Evolutionary conservation across 345 rosid species (phyloP).

Genomic region (Arabis alpina): DNA sequence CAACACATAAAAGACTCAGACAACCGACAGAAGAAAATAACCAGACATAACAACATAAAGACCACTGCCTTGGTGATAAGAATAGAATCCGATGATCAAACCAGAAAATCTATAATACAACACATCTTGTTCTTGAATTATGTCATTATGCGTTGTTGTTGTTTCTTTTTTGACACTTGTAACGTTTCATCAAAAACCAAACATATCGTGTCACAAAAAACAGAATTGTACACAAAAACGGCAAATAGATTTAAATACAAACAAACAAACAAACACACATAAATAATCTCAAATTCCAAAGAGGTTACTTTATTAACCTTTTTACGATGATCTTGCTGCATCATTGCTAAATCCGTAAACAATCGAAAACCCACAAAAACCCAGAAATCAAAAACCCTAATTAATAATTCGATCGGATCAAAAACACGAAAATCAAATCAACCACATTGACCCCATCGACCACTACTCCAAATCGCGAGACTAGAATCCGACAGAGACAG

Average conservation of each 20-base stretch:
- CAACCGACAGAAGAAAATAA: background rate
- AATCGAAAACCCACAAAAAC: background rate
- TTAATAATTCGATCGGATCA: background rate
- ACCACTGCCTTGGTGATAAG: too few relatives aligned
- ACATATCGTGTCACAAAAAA: constrained; percentile 15
- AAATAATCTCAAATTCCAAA: constrained; percentile 8
- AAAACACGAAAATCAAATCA: constrained; percentile 43
- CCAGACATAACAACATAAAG: background rate
- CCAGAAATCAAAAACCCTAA: constrained; percentile 14
- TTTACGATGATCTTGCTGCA: constrained; percentile 84
- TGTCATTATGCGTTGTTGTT: constrained; percentile 29
- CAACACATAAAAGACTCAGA: constrained; percentile 2
- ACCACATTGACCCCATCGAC: constrained; percentile 86
- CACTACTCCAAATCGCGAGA: constrained; percentile 64
- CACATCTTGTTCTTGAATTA: constrained; percentile 21
- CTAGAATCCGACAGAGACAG: constrained; percentile 53
- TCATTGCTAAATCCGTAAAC: constrained; percentile 17
- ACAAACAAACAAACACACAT: background rate
- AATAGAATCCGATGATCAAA: background rate
- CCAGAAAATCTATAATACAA: background rate
- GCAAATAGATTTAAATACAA: constrained; percentile 1
- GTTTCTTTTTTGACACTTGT: constrained; percentile 20
- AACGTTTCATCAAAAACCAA: constrained; percentile 21
- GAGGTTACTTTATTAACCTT: constrained; percentile 54
- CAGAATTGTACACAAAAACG: too few relatives aligned